Percentiles rank a stretch among this genome's conserved stretches.
Conservation (phyloP, 2,329 filamentous ascomycete species). For the Penicillium sp. region DNA sequence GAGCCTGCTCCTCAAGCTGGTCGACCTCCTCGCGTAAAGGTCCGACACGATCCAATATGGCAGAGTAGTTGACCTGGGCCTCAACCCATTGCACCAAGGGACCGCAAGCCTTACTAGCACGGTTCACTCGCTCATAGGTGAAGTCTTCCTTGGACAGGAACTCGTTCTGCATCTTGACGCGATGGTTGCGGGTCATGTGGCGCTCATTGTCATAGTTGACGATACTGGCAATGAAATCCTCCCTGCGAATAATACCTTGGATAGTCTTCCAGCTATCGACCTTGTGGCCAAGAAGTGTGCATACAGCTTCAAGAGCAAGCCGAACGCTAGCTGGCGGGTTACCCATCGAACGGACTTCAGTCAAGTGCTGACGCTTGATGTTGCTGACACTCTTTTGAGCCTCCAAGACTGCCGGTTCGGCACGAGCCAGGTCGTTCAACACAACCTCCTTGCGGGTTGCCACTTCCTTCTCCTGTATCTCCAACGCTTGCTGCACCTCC, state of each 20-base stretch:
- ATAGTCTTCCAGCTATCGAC: constrained; percentile 90
- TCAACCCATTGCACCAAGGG: constrained; percentile 96
- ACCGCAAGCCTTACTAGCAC: constrained; percentile 94
- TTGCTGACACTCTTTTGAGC: constrained; percentile 96
- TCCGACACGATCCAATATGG: constrained; percentile 91
- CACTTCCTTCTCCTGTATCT: constrained; percentile 87
- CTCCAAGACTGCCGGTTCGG: constrained; percentile 89
- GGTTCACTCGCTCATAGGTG: constrained; percentile 93
- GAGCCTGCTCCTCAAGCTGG: constrained; percentile 80
- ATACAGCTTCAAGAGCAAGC: constrained; percentile 93
- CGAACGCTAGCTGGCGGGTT: constrained; percentile 89
- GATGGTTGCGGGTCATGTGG: constrained; percentile 83
- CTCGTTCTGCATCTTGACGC: constrained; percentile 88
- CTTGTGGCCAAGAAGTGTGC: constrained; percentile 88
- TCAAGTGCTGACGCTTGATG: constrained; percentile 96
- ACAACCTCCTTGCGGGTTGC: constrained; percentile 81
- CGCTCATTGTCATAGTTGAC: constrained; percentile 95
- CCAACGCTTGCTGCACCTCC: constrained; percentile 82
- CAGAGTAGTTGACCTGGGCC: constrained; percentile 97
- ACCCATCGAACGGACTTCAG: constrained; percentile 95
- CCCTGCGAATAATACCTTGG: constrained; percentile 81
- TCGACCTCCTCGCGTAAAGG: constrained; percentile 88
- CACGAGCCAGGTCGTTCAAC: constrained; percentile 80
- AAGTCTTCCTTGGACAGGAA: constrained; percentile 93
- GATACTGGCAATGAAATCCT: constrained; percentile 98